These are phyloP conservation scores for Phlyctochytrium planicorne DNA, from an alignment of 192 early-diverging fungal genomes.

Conservation along the genomic window DNA sequence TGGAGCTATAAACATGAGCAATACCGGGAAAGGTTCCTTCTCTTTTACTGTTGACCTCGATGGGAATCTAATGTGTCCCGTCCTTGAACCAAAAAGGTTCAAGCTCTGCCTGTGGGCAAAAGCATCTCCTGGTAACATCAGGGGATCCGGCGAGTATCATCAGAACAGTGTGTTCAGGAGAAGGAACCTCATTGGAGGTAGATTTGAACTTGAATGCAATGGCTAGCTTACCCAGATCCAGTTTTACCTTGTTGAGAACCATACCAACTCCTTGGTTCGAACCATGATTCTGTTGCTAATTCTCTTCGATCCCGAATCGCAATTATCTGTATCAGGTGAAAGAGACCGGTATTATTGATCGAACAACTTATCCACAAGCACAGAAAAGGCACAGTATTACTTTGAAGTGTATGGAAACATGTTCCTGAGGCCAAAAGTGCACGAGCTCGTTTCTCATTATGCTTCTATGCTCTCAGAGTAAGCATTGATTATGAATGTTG, in stretches of 20 bases:
- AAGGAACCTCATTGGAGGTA: too few relatives aligned
- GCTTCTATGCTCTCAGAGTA: too few relatives aligned
- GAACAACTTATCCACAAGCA: too few relatives aligned
- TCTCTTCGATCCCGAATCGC: constrained; percentile 33
- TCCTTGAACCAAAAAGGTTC: too few relatives aligned
- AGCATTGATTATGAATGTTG: too few relatives aligned
- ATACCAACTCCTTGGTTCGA: constrained; percentile 43
- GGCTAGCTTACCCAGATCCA: too few relatives aligned
- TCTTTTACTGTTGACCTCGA: too few relatives aligned
- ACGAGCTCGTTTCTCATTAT: constrained; percentile 20
- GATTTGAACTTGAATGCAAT: too few relatives aligned
- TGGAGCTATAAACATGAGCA: not conserved
- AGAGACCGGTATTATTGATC: too few relatives aligned
- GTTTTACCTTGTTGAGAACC: constrained; percentile 56
- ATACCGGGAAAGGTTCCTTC: too few relatives aligned
- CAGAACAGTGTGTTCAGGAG: not conserved
- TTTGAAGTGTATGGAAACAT: constrained; percentile 58
- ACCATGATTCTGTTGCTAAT: constrained; percentile 44
- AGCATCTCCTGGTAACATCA: not conserved
- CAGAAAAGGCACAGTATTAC: too few relatives aligned
- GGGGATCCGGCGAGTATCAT: not conserved
- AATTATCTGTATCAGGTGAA: constrained; percentile 30
- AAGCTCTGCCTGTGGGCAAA: not conserved
- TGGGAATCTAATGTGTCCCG: too few relatives aligned
- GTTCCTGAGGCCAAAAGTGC: constrained; percentile 40